Conservation (phyloP, 2,329 filamentous ascomycete species). For the Ophiocordyceps camponoti-leonardi region DNA sequence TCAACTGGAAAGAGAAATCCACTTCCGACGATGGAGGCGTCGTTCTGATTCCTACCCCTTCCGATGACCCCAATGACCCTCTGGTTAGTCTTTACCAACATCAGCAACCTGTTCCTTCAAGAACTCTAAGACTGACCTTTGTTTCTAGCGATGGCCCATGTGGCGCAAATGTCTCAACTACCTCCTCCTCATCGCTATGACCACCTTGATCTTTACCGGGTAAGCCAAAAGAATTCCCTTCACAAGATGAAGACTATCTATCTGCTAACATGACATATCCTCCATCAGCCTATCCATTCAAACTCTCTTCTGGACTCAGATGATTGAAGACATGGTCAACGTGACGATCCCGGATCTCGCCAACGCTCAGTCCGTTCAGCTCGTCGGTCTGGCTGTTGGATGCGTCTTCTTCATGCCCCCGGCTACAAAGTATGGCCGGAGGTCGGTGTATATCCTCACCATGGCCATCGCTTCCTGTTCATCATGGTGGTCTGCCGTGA, state of each 20-base stretch:
- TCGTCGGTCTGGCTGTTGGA: constrained; percentile 7
- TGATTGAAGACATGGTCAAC: neutral
- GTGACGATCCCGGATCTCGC: neutral
- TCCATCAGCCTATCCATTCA: neutral
- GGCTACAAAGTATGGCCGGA: constrained; percentile 8
- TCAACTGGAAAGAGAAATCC: too few relatives aligned
- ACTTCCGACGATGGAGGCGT: neutral
- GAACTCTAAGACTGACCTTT: too few relatives aligned
- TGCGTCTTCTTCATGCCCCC: constrained; percentile 8
- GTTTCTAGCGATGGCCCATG: neutral
- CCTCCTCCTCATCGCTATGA: neutral
- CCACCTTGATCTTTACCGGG: neutral
- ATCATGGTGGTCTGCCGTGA: constrained; percentile 22
- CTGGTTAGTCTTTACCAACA: neutral
- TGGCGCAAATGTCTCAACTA: constrained; percentile 1
- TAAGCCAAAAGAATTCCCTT: neutral
- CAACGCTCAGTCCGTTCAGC: constrained; percentile 2
- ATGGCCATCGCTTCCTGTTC: constrained; percentile 17
- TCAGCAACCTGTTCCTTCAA: too few relatives aligned
- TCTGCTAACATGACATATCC: too few relatives aligned
- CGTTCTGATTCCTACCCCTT: neutral
- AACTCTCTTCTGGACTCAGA: neutral
- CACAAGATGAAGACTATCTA: neutral
- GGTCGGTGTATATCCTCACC: constrained; percentile 14
- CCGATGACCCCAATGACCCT: constrained; percentile 1